Evolutionary conservation across 2,329 filamentous ascomycete genomes (phyloP).

Genomic region (Grosmannia clavigera): DNA sequence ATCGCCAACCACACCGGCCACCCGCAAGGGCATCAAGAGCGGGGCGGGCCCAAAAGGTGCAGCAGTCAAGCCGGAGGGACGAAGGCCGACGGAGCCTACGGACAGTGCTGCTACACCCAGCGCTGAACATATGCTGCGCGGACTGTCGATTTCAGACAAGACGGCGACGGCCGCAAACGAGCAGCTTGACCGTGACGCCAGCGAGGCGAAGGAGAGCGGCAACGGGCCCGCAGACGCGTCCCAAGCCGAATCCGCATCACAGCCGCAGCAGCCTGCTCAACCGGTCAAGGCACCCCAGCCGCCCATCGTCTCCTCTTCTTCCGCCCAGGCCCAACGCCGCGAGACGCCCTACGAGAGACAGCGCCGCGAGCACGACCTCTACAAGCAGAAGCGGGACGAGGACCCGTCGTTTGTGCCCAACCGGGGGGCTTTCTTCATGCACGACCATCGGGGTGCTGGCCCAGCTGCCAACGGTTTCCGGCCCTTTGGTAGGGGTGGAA

Average conservation of each 20-base stretch:
- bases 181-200: constrained; percentile 11
- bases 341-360: constrained; percentile 56
- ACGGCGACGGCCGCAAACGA: constrained; percentile 4
- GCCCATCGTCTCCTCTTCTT: constrained; percentile 15
- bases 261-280: constrained; percentile 10
- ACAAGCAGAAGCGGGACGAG: constrained; percentile 74
- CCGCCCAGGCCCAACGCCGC: constrained; percentile 3
- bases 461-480: constrained; percentile 67
- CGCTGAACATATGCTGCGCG: constrained; percentile 47
- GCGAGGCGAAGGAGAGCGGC: not conserved
- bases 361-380: constrained; percentile 80
- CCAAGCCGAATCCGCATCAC: not conserved
- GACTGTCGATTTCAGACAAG: constrained; percentile 26
- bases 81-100: not conserved
- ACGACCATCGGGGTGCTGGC: constrained; percentile 77
- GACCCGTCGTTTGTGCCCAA: constrained; percentile 93
- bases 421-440: constrained; percentile 91
- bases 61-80: not conserved
- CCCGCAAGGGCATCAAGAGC: constrained; percentile 3
- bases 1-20: constrained; percentile 34
- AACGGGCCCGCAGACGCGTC: not conserved
- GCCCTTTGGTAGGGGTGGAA: constrained; percentile 51
- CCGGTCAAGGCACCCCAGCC: constrained; percentile 20
- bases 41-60: constrained; percentile 6
- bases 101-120: constrained; percentile 28